phyloP scores from a whole-genome alignment of 768 basidiomycete genomes.

The Boletus patriciae region DNA sequence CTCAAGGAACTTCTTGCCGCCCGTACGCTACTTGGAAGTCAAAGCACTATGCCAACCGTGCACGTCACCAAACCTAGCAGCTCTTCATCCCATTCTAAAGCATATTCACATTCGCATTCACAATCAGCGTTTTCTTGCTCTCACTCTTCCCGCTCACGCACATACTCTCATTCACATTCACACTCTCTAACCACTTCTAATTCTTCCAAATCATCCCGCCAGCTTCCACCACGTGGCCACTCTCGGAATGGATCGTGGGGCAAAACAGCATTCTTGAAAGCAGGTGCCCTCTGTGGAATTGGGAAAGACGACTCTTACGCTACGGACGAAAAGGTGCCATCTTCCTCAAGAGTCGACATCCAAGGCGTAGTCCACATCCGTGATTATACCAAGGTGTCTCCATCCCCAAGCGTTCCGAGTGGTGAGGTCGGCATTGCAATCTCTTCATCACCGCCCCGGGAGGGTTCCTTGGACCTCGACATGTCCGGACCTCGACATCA shows the following conservation, averaged over 20 bases:
- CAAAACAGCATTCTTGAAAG: constrained; percentile 39
- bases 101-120: constrained; percentile 31
- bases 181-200: constrained; percentile 38
- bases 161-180: constrained; percentile 38
- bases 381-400: constrained; percentile 23
- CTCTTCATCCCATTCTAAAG: constrained; percentile 27
- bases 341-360: constrained; percentile 23
- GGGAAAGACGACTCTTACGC: constrained; percentile 24
- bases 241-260: constrained; percentile 41
- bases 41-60: constrained; percentile 49
- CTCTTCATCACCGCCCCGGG: constrained; percentile 35
- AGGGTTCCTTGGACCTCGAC: constrained; percentile 18
- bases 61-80: constrained; percentile 21
- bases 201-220: constrained; percentile 34
- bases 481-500: constrained; percentile 1
- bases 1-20: constrained; percentile 58
- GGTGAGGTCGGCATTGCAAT: constrained; percentile 46
- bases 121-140: constrained; percentile 19
- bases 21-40: constrained; percentile 64
- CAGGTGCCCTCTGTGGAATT: constrained; percentile 31
- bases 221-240: constrained; percentile 24
- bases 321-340: constrained; percentile 23
- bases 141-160: constrained; percentile 27
- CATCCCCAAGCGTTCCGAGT: constrained; percentile 29
- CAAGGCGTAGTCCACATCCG: constrained; percentile 21